A percentile compares a stretch with the other conserved stretches of the same genome.
These are phyloP conservation scores for Amanita brunnescens DNA, from an alignment of 768 basidiomycete species.

Conservation along the genomic window DNA sequence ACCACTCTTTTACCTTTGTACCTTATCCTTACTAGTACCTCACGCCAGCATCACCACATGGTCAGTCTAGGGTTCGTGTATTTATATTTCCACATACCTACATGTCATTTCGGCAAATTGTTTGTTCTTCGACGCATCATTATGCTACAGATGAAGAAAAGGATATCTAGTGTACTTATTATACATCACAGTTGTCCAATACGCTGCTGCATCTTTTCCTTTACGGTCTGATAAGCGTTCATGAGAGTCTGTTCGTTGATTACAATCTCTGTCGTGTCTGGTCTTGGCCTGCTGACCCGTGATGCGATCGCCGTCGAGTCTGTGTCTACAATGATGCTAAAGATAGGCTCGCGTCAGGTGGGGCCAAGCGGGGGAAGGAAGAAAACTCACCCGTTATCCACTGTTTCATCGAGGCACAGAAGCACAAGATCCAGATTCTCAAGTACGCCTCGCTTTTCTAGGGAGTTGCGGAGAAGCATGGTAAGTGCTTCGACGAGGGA, in stretches of 20 bases:
- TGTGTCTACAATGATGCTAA: constrained; percentile 96
- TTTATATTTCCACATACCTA: background rate
- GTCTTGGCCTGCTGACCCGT: constrained; percentile 83
- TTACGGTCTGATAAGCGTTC: constrained; percentile 87
- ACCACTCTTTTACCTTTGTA: background rate
- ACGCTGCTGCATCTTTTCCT: constrained; percentile 76
- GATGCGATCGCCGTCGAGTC: constrained; percentile 94
- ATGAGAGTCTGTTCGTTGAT: constrained; percentile 98
- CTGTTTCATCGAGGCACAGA: constrained; percentile 90
- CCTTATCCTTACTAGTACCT: background rate
- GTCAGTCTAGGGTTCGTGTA: background rate
- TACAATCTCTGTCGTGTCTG: constrained; percentile 92
- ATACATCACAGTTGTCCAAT: constrained; percentile 60
- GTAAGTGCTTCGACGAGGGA: constrained; percentile 83
- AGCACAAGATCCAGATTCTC: constrained; percentile 93
- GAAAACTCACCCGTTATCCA: constrained; percentile 86
- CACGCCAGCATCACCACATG: background rate
- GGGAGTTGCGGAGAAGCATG: constrained; percentile 79
- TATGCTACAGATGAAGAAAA: background rate
- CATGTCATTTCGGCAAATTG: background rate
- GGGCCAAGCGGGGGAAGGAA: background rate
- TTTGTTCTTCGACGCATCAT: background rate
- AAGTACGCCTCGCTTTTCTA: constrained; percentile 90
- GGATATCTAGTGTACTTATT: too few relatives aligned
- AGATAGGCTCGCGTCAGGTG: background rate